Evolutionary conservation across 1,284 basidiomycete species (phyloP).

Genomic region (Cutaneotrichosporon sp.): DNA sequence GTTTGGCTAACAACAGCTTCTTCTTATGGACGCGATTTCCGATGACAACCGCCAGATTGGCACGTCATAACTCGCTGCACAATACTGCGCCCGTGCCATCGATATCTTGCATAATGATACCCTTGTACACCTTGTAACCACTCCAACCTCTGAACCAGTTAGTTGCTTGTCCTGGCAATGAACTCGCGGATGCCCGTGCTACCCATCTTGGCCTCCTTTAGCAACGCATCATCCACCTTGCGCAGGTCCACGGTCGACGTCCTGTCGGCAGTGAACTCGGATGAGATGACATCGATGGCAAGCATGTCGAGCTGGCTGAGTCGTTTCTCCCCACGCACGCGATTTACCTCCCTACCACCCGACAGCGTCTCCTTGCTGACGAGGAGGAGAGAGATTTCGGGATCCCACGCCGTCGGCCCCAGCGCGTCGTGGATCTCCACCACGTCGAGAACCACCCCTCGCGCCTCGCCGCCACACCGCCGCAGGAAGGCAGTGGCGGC

Average conservation of each 20-base stretch:
- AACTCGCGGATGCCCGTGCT: conserved; percentile 82
- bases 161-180: conserved; percentile 51
- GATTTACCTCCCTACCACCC: conserved; percentile 58
- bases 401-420: conserved; percentile 79
- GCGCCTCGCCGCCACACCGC: conserved; percentile 14
- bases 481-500: conserved; percentile 60
- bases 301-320: conserved; percentile 64
- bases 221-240: conserved; percentile 55
- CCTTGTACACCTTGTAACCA: conserved; percentile 10
- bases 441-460: conserved; percentile 48
- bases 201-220: conserved; percentile 78
- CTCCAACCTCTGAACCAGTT: conserved; percentile 3
- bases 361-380: conserved; percentile 77
- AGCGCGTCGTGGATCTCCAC: conserved; percentile 74
- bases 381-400: conserved; percentile 76
- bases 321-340: conserved; percentile 22
- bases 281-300: conserved; percentile 80
- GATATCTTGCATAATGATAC: conserved; percentile 17
- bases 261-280: conserved; percentile 41
- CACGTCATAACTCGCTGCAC: conserved; percentile 1
- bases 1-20: conserved; percentile 14
- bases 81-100: background rate
- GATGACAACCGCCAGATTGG: conserved; percentile 28
- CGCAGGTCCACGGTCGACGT: conserved; percentile 23
- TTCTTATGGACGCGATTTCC: conserved; percentile 26